Percentiles rank a stretch among this genome's conserved stretches.
Evolutionary conservation across 169 alveolate genomes (phyloP).

Genomic region (Theileria luwenshuni): DNA sequence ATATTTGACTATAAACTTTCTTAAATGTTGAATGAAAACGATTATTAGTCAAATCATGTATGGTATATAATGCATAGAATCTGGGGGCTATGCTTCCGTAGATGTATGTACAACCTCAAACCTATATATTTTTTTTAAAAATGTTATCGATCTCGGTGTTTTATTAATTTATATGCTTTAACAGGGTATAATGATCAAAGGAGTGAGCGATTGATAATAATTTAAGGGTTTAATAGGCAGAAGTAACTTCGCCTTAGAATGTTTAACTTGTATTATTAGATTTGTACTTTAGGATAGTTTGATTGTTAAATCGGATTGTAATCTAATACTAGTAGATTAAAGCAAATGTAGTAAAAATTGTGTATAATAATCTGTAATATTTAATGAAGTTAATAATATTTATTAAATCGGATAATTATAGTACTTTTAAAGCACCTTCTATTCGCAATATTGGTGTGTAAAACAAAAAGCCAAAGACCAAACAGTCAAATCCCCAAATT

Average conservation of each 20-base stretch:
- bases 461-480: neutral
- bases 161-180: too few species aligned
- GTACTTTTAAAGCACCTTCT: neutral
- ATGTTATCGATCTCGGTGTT: neutral
- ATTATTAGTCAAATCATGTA: neutral
- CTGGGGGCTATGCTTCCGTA: conserved; percentile 13
- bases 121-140: conserved; percentile 1
- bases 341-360: neutral
- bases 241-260: neutral
- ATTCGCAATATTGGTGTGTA: neutral
- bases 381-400: conserved; percentile 11
- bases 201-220: neutral
- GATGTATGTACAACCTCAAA: conserved; percentile 9
- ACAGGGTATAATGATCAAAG: neutral
- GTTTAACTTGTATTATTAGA: neutral
- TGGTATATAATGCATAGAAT: conserved; percentile 13
- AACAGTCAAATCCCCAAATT: neutral
- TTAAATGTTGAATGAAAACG: too few species aligned
- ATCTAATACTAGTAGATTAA: neutral
- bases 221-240: neutral
- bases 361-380: conserved; percentile 14
- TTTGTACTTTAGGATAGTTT: neutral
- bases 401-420: neutral
- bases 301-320: too few species aligned
- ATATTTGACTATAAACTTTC: too few species aligned